phyloP scores from a whole-genome alignment of 2,329 filamentous ascomycete species.

The Coniochaeta hoffmannii region DNA sequence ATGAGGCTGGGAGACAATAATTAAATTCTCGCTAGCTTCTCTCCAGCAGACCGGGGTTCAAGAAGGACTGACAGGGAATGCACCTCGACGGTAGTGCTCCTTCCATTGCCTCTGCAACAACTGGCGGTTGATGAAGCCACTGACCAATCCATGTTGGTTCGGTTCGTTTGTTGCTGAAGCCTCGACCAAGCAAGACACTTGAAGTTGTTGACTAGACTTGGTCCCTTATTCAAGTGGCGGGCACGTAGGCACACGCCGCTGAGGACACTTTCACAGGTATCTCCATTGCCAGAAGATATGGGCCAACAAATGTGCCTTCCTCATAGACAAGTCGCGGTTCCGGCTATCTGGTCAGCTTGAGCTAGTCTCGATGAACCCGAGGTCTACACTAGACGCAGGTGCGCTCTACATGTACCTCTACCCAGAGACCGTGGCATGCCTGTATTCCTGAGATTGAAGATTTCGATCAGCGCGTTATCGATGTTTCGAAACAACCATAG shows the following conservation, averaged over 20 bases:
- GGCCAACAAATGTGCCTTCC: no score
- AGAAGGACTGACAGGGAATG: background rate
- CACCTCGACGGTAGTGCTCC: background rate
- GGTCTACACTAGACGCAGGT: background rate
- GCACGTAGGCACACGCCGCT: no score
- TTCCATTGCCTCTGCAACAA: background rate
- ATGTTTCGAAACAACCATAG: slow-evolving; percentile 1
- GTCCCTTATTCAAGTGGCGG: no score
- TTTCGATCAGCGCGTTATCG: background rate
- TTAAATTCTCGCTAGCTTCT: slow-evolving; percentile 1
- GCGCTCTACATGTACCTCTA: background rate
- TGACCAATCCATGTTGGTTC: background rate
- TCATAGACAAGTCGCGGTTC: background rate
- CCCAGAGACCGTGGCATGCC: no score
- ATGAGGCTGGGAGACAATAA: background rate
- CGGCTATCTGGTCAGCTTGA: background rate
- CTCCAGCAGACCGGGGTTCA: background rate
- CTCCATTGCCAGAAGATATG: no score
- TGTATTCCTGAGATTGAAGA: background rate
- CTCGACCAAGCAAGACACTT: no score
- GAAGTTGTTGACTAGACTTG: no score
- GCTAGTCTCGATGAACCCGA: background rate
- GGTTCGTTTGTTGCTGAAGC: no score
- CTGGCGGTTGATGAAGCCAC: background rate
- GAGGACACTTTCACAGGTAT: no score